Evolutionary conservation across 2,329 filamentous ascomycete genomes (phyloP).

Genomic region (Verticillium tricorpus): DNA sequence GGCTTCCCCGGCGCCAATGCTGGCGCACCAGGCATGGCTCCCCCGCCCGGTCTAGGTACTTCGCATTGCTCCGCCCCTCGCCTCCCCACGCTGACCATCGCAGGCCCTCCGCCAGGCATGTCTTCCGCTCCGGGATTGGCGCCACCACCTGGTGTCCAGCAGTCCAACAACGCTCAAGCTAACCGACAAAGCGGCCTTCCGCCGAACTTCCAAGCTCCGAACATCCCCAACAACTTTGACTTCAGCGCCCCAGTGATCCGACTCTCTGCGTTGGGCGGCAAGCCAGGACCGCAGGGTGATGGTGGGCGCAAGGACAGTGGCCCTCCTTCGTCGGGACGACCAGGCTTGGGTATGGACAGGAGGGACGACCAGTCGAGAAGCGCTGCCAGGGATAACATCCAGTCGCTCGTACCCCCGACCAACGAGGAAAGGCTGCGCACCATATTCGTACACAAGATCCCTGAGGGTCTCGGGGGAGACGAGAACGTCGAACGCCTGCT

Average conservation of each 20-base stretch:
- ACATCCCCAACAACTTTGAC: constrained; percentile 96
- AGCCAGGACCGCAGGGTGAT: constrained; percentile 40
- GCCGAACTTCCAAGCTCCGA: constrained; percentile 78
- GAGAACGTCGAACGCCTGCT: constrained; percentile 76
- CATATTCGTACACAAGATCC: constrained; percentile 84
- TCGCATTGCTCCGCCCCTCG: not conserved
- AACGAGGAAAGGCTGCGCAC: constrained; percentile 89
- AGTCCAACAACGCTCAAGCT: constrained; percentile 67
- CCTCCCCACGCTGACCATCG: constrained; percentile 13
- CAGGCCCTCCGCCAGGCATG: constrained; percentile 73
- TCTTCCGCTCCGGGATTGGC: constrained; percentile 75
- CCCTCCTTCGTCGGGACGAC: constrained; percentile 32
- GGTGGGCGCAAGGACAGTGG: constrained; percentile 44
- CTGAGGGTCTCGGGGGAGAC: constrained; percentile 71
- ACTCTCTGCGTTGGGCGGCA: constrained; percentile 73
- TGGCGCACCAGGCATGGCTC: constrained; percentile 62
- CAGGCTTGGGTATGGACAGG: constrained; percentile 57
- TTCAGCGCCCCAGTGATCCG: constrained; percentile 96
- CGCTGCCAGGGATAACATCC: constrained; percentile 62
- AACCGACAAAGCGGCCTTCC: constrained; percentile 78
- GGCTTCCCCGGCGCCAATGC: constrained; percentile 58
- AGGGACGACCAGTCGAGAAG: constrained; percentile 63
- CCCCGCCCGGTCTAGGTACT: constrained; percentile 80
- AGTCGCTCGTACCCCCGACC: constrained; percentile 74
- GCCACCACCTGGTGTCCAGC: constrained; percentile 72